A percentile compares a stretch with the other conserved stretches of the same genome.
Evolutionary conservation across 192 early-diverging fungal genomes (phyloP).

Genomic region (Phlyctochytrium arcticum): DNA sequence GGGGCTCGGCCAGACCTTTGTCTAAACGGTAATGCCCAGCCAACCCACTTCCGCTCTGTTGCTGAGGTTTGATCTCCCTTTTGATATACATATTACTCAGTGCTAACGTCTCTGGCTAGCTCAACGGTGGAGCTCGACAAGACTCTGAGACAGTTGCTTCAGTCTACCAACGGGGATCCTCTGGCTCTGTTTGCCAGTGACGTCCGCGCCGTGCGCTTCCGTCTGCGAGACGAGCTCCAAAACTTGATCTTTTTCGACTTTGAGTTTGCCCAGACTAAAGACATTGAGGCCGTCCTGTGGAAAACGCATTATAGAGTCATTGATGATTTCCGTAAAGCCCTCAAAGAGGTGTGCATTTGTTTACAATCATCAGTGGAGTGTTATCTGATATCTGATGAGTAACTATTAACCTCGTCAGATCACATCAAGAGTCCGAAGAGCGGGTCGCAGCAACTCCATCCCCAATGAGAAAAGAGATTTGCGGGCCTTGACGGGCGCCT

Average conservation of each 20-base stretch:
- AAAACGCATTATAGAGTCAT: slow-evolving; percentile 37
- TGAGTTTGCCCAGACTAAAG: slow-evolving; percentile 11
- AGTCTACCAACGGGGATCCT: not conserved
- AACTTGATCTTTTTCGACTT: slow-evolving; percentile 6
- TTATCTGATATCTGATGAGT: not conserved
- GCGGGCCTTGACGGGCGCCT: slow-evolving; percentile 14
- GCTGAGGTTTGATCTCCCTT: no score
- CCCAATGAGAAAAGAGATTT: slow-evolving; percentile 9
- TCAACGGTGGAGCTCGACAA: slow-evolving; percentile 20
- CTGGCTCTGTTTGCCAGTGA: slow-evolving; percentile 9
- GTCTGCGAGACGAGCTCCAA: slow-evolving; percentile 12
- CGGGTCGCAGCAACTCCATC: not conserved
- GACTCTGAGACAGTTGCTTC: slow-evolving; percentile 3
- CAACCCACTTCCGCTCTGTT: no score
- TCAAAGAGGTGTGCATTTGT: slow-evolving; percentile 9
- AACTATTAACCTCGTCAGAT: not conserved
- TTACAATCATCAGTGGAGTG: not conserved
- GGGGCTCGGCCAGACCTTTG: no score
- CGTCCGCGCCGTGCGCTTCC: not conserved
- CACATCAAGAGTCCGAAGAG: not conserved
- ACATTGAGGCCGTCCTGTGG: slow-evolving; percentile 33
- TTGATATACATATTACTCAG: no score
- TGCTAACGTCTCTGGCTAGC: not conserved
- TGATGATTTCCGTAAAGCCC: slow-evolving; percentile 35
- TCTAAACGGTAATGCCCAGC: no score